These are phyloP conservation scores for Hericium coralloides DNA, from an alignment of 768 basidiomycete species.

Conservation along the genomic window DNA sequence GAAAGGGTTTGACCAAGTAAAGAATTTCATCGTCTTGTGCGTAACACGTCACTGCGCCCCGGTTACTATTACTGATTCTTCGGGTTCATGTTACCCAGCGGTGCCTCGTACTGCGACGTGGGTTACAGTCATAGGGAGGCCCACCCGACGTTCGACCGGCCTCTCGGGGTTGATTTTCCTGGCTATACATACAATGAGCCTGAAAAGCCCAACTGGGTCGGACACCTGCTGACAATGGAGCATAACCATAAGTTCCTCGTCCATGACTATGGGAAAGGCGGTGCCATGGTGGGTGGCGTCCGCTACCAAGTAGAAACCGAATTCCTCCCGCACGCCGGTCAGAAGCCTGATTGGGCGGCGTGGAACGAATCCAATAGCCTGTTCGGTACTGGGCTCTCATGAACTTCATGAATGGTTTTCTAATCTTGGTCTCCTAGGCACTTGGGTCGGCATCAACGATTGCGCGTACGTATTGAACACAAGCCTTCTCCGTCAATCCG, in stretches of 20 bases:
- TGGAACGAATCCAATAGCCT: constrained; percentile 18
- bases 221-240: constrained; percentile 36
- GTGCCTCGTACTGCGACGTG: constrained; percentile 51
- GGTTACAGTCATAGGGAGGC: constrained; percentile 15
- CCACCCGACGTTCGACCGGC: constrained; percentile 32
- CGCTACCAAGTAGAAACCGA: constrained; percentile 27
- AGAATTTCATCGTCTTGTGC: constrained; percentile 45
- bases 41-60: constrained; percentile 9
- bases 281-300: constrained; percentile 36
- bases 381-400: constrained; percentile 12
- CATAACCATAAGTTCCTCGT: constrained; percentile 32
- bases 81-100: constrained; percentile 26
- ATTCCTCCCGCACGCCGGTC: constrained; percentile 28
- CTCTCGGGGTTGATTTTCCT: constrained; percentile 42
- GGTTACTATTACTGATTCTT: no score
- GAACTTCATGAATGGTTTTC: no score
- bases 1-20: constrained; percentile 31
- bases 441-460: constrained; percentile 65
- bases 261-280: constrained; percentile 50
- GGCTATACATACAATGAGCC: constrained; percentile 39
- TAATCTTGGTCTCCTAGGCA: constrained; percentile 28
- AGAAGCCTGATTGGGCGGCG: constrained; percentile 18
- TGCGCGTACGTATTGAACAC: constrained; percentile 32
- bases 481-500: background rate
- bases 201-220: constrained; percentile 52